These are phyloP conservation scores for Naganishia sp. DNA, from an alignment of 1,284 basidiomycete species.

Conservation along the genomic window DNA sequence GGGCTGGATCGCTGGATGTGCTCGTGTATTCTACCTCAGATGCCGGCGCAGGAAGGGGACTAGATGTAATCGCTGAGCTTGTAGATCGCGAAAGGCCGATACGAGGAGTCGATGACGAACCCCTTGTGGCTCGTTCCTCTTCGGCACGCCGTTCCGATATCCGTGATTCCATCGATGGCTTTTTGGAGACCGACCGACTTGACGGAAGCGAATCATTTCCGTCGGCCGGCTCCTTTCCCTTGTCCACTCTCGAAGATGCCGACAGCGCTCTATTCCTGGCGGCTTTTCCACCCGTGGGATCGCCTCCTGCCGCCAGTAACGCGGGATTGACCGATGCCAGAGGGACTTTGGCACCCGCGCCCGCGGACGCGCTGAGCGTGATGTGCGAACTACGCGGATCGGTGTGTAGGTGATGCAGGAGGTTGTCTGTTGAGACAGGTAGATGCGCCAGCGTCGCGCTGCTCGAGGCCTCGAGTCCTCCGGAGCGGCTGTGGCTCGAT, in stretches of 20 bases:
- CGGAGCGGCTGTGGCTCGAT: not conserved
- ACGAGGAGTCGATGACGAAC: not conserved
- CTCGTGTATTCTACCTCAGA: not conserved
- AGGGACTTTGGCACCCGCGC: constrained; percentile 26
- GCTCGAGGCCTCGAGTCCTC: not conserved
- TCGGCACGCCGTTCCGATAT: not conserved
- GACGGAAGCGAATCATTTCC: not conserved
- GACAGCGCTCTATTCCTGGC: constrained; percentile 12
- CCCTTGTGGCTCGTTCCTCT: not conserved
- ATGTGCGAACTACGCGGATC: constrained; percentile 50
- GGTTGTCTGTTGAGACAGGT: constrained; percentile 40
- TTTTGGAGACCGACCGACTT: constrained; percentile 1
- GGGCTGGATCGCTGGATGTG: not conserved
- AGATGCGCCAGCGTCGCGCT: constrained; percentile 6
- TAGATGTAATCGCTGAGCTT: not conserved
- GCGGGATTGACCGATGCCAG: constrained; percentile 27
- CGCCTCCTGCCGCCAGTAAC: constrained; percentile 14
- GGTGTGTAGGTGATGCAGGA: constrained; percentile 50
- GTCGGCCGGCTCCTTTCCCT: constrained; percentile 17
- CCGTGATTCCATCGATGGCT: constrained; percentile 1
- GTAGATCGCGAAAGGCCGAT: not conserved
- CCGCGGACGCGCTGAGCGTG: constrained; percentile 39
- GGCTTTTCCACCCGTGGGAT: not conserved
- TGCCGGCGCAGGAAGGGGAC: not conserved
- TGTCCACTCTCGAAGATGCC: constrained; percentile 26